Evolutionary conservation across 2,329 filamentous ascomycete genomes (phyloP), one percentile per base, ranked within the genome.

Genomic region (Myriosclerotinia duriaeana): DNA sequence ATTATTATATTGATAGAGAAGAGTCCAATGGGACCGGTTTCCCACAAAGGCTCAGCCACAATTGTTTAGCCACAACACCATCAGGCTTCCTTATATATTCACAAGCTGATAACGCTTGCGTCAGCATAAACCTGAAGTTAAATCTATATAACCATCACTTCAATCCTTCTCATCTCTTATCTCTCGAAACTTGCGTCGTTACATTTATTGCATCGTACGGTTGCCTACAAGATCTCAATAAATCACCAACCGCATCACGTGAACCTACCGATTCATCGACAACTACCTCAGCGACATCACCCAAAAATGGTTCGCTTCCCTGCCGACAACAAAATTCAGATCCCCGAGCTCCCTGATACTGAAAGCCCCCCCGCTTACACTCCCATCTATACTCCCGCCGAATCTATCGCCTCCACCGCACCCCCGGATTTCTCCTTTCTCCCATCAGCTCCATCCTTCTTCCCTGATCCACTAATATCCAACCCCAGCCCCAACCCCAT

Each of bases 251-350:
- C 30, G 8, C 20, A 48, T 6, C 42, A 48, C 42, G 30, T 22
- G 30, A 34, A 14, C 46, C 42, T 22, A 2, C 20, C 20, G 11
- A 22, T n/a, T 15, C 36, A 12, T n/a, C 9, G 26, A 22, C 34
- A 50, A 26, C 42, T 4, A 22, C 12, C 44, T 36, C 44, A 36
- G 36, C n/a, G n/a, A 17, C 14, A 36, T n/a, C 40, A 44, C 15
- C 34, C 11, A 17, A 30, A 40, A 63, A 70, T 66, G 68, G 68
- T 64, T 9, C 61, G 66, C 64, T 69, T 70, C 30, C 67, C 67
- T n/a, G 36, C 50, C n/a, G 69, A 70, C 26, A 65, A 64, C 30
- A 66, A 69, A 30, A 36, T 53, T n/a, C 60, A 63, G 46, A 66
- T 68, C 42, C 55, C 60, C 15, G 63, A 67, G 46, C 15, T 46